phyloP scores from a whole-genome alignment of 805 yeast species.

The Tanozyma kutaoensis region DNA sequence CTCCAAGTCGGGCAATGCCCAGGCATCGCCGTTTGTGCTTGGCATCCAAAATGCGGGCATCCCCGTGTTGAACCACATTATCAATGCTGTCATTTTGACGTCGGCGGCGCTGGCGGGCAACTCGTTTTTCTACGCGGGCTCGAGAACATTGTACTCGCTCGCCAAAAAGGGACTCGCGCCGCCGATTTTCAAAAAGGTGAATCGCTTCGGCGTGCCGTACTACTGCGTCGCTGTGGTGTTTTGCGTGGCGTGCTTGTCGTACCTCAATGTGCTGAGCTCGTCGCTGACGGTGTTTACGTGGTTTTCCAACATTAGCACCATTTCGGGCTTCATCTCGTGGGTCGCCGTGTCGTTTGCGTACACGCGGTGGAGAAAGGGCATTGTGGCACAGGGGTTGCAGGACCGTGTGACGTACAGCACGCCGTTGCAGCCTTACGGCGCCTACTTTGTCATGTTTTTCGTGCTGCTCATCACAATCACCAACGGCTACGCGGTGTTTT shows the following conservation, averaged over 20 bases:
- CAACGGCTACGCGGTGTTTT: slow-evolving; percentile 63
- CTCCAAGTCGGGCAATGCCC: slow-evolving; percentile 23
- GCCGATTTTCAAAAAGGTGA: slow-evolving; percentile 9
- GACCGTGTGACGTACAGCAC: slow-evolving; percentile 50
- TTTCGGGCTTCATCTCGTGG: slow-evolving; percentile 60
- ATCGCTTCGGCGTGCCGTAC: slow-evolving; percentile 31
- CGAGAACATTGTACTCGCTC: slow-evolving; percentile 8
- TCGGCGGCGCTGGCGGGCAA: slow-evolving; percentile 33
- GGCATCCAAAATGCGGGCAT: slow-evolving; percentile 65
- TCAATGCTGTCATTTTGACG: slow-evolving; percentile 63
- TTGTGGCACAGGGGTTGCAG: slow-evolving; percentile 34
- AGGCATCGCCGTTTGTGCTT: slow-evolving; percentile 70
- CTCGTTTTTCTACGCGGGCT: slow-evolving; percentile 8
- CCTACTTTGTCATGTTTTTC: slow-evolving; percentile 38
- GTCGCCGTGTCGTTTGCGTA: slow-evolving; percentile 37
- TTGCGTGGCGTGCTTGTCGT: slow-evolving; percentile 32
- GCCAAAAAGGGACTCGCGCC: slow-evolving; percentile 8
- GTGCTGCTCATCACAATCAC: slow-evolving; percentile 45
- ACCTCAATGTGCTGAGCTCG: slow-evolving; percentile 39
- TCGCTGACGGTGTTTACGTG: slow-evolving; percentile 45
- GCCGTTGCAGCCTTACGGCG: slow-evolving; percentile 41
- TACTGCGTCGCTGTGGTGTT: slow-evolving; percentile 17
- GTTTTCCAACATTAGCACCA: slow-evolving; percentile 53
- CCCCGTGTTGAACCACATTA: slow-evolving; percentile 57
- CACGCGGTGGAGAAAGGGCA: slow-evolving; percentile 53